phyloP scores from a whole-genome alignment of 1,284 basidiomycete species.

The Trametes hirsuta region DNA sequence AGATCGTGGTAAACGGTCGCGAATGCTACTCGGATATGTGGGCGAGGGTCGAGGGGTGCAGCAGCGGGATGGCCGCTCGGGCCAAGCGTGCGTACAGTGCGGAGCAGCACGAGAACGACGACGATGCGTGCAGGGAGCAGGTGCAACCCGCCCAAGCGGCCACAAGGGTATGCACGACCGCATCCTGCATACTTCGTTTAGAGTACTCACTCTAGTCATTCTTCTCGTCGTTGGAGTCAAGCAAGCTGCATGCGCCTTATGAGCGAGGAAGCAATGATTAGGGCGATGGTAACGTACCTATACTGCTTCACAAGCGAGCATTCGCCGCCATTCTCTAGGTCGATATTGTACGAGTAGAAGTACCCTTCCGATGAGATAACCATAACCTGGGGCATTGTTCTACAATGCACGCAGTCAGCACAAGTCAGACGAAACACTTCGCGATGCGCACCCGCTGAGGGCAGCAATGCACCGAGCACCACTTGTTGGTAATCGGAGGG shows the following conservation, averaged over 20 bases:
- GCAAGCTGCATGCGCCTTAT: slow-evolving; percentile 3
- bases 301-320: slow-evolving; percentile 95
- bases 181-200: no score
- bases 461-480: slow-evolving; percentile 86
- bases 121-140: no score
- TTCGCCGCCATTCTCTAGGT: slow-evolving; percentile 95
- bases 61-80: not conserved
- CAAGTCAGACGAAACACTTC: not conserved
- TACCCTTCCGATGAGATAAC: slow-evolving; percentile 95
- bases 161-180: no score
- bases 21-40: not conserved
- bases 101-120: no score
- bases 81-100: no score
- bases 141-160: no score
- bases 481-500: slow-evolving; percentile 82
- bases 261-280: not conserved
- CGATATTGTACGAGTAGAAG: slow-evolving; percentile 96
- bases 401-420: slow-evolving; percentile 34
- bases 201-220: slow-evolving; percentile 6
- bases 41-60: not conserved
- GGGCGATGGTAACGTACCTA: slow-evolving; percentile 46
- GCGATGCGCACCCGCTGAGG: slow-evolving; percentile 73
- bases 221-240: slow-evolving; percentile 26
- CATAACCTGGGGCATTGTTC: slow-evolving; percentile 96
- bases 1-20: not conserved